Base-by-base conservation (phyloP, 148 eudicot species). In the Hydrangea macrophylla region DNA sequence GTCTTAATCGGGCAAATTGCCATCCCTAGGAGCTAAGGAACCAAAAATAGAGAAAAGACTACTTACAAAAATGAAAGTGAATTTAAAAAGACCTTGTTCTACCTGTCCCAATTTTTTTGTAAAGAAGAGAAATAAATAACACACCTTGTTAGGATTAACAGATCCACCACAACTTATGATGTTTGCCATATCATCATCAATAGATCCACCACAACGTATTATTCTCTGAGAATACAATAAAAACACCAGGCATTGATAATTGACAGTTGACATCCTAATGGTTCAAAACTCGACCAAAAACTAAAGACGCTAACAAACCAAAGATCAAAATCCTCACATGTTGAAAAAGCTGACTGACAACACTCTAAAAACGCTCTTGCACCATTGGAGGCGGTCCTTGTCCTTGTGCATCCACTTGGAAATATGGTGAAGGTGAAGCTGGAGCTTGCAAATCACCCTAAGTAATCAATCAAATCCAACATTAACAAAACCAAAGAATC, bases 101-200 rank as follows among this genome's bases (percentile, higher is more conserved):
- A n/a, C n/a, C n/a, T n/a, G n/a, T n/a, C n/a, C n/a, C n/a, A n/a
- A n/a, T n/a, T n/a, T n/a, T n/a, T n/a, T n/a, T n/a, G n/a, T n/a
- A 7, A 61, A 1, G 51, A 32, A 24, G 37, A 42, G n/a, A 39
- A 26, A 50, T 42, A 23, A 23, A 31, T 56, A 50, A 58, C 64
- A 62, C 36, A 90, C 98, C 90, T 90, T 86, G 62, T 68, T 83
- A 69, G 98, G 95, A 79, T 93, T 93, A 60, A 90, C 88, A 35
- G 95, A n/a, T n/a, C n/a, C 98, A 78, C 90, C 98, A 51, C 96
- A 55, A 92, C 96, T n/a, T 40, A 92, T 90, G 31, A 83, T 84
- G 70, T 92, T 88, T 20, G 98, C 96, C 96, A 88, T 90, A 71
- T 92, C 98, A 83, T 88, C 98, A 55, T 90, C 90, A 58, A 93